These are phyloP conservation scores for Russula earlei DNA, from an alignment of 768 basidiomycete species.

Conservation along the genomic window DNA sequence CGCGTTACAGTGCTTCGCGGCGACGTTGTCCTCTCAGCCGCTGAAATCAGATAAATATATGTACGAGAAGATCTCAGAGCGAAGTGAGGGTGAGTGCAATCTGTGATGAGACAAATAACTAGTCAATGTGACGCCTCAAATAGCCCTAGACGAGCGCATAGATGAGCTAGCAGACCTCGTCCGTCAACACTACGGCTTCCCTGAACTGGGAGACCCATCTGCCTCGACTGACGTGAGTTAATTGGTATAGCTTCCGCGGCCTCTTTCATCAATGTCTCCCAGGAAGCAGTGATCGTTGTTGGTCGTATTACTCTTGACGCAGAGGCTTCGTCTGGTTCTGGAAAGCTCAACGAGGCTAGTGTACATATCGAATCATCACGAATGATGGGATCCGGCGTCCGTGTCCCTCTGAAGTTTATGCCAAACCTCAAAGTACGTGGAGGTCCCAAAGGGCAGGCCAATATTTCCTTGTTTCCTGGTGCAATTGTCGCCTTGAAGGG, in stretches of 20 bases:
- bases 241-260: not conserved
- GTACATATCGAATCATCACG: conserved; percentile 81
- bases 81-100: conserved; percentile 58
- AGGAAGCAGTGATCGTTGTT: conserved; percentile 28
- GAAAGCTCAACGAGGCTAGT: conserved; percentile 66
- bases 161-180: conserved; percentile 77
- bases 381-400: conserved; percentile 55
- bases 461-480: conserved; percentile 79
- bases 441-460: conserved; percentile 48
- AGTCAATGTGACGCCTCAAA: not conserved
- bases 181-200: conserved; percentile 55
- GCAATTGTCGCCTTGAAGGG: conserved; percentile 80
- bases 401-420: conserved; percentile 66
- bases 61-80: conserved; percentile 83
- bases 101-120: not conserved
- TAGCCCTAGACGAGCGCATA: conserved; percentile 80
- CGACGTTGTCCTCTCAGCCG: not conserved
- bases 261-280: conserved; percentile 18
- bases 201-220: conserved; percentile 74
- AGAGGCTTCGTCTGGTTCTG: conserved; percentile 44
- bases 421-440: conserved; percentile 56
- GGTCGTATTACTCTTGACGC: conserved; percentile 38
- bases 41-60: conserved; percentile 64
- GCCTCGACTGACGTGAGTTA: conserved; percentile 40
- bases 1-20: conserved; percentile 23